Evolutionary conservation across 306 rosid genomes (phyloP).

Genomic region (Lathyrus aphaca): DNA sequence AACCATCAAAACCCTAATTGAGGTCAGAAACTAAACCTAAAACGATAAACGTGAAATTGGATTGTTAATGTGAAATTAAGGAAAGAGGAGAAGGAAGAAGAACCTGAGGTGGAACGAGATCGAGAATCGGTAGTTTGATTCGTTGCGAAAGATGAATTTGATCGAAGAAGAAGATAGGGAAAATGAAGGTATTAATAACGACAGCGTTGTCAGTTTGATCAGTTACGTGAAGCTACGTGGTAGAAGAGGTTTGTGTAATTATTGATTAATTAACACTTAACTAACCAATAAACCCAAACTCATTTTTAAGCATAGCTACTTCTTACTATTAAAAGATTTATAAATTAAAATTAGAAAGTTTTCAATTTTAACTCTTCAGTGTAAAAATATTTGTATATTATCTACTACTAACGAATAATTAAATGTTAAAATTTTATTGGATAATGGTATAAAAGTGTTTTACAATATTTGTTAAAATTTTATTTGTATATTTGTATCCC

Average conservation of each 20-base stretch:
- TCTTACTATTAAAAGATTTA: too few relatives aligned
- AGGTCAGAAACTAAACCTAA: constrained; percentile 27
- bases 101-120: constrained; percentile 31
- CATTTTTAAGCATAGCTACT: too few relatives aligned
- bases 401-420: too few relatives aligned
- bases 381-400: too few relatives aligned
- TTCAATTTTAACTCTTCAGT: too few relatives aligned
- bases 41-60: background rate
- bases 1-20: background rate
- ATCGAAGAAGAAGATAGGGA: background rate
- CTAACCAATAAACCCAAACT: background rate
- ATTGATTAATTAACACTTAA: background rate
- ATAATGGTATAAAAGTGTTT: too few relatives aligned
- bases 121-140: constrained; percentile 11
- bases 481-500: too few relatives aligned
- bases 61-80: constrained; percentile 2
- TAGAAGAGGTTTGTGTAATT: background rate
- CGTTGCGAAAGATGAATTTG: constrained; percentile 17
- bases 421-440: too few relatives aligned
- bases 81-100: background rate
- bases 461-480: too few relatives aligned
- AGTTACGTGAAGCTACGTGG: constrained; percentile 9
- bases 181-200: background rate
- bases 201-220: background rate
- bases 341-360: too few relatives aligned